phyloP scores from a whole-genome alignment of 225 moss, liverwort and hornwort genomes.

The Physcomitrellopsis africana region DNA sequence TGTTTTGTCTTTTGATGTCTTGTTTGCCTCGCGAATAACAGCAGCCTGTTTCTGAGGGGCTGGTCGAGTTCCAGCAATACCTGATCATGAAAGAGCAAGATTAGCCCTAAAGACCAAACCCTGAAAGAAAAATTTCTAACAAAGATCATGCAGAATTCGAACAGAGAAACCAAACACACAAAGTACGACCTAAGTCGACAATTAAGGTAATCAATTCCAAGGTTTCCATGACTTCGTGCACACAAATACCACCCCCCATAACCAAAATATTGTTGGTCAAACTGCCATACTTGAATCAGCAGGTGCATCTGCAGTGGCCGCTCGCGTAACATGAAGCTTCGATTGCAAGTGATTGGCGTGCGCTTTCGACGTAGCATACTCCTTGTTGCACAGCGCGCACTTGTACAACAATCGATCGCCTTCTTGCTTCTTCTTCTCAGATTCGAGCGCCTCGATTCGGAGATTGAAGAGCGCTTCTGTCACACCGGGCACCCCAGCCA shows the following conservation, averaged over 20 bases:
- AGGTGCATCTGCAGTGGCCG: constrained; percentile 57
- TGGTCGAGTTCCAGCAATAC: constrained; percentile 68
- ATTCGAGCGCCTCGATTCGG: constrained; percentile 79
- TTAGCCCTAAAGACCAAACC: too few relatives aligned
- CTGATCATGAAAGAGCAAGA: constrained; percentile 23
- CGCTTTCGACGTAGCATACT: constrained; percentile 82
- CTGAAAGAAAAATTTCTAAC: too few relatives aligned
- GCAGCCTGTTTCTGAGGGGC: constrained; percentile 59
- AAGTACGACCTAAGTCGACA: too few relatives aligned
- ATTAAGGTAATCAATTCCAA: too few relatives aligned
- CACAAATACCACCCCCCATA: background rate
- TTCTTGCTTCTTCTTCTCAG: constrained; percentile 74
- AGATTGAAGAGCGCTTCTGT: constrained; percentile 87
- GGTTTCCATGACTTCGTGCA: background rate
- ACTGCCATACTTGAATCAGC: constrained; percentile 55
- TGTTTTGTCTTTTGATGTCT: constrained; percentile 24
- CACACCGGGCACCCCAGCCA: constrained; percentile 93
- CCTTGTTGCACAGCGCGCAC: constrained; percentile 86
- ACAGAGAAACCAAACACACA: too few relatives aligned
- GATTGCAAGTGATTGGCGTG: constrained; percentile 90
- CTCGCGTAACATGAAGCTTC: constrained; percentile 72
- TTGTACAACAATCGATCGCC: constrained; percentile 81
- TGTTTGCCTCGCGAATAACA: constrained; percentile 23
- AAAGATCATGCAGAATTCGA: too few relatives aligned
- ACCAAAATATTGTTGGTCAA: background rate